Conservation (phyloP, 73 alveolate species). For the Uronychia binucleata region DNA sequence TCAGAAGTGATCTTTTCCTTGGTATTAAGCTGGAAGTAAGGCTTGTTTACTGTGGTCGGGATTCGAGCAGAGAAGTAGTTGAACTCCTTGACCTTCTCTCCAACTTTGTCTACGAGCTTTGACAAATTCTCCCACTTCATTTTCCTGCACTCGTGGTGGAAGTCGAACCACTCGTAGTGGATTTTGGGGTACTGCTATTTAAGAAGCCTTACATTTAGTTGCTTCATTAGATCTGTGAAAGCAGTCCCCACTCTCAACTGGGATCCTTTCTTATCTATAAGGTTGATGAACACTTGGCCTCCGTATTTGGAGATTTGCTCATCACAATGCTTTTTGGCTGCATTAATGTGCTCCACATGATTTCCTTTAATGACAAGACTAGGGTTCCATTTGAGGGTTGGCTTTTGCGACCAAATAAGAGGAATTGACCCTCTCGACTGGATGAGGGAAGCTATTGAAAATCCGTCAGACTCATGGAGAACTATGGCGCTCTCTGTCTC, state of each 20-base stretch:
- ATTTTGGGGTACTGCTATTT: constrained; percentile 49
- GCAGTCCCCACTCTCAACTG: constrained; percentile 84
- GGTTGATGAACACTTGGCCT: constrained; percentile 77
- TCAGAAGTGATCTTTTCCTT: constrained; percentile 24
- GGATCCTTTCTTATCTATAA: constrained; percentile 86
- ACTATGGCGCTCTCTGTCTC: constrained; percentile 92
- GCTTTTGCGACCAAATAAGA: constrained; percentile 87
- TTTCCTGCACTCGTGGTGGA: constrained; percentile 96
- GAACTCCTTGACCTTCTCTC: constrained; percentile 57
- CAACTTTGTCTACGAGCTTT: constrained; percentile 71
- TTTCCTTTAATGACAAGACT: constrained; percentile 70
- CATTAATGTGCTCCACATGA: constrained; percentile 50
- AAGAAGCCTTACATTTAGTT: too few relatives aligned
- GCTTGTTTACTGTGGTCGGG: constrained; percentile 21
- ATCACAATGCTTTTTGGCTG: constrained; percentile 73
- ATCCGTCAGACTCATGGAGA: constrained; percentile 43
- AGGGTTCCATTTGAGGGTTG: constrained; percentile 76
- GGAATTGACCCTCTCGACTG: constrained; percentile 97
- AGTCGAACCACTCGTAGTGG: constrained; percentile 96
- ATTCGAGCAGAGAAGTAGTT: constrained; percentile 65
- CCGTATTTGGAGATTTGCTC: constrained; percentile 73
- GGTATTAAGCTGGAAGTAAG: constrained; percentile 37
- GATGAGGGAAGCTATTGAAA: constrained; percentile 77
- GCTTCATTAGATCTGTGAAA: constrained; percentile 73
- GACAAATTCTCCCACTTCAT: constrained; percentile 93